Base-by-base conservation (phyloP, 2,329 filamentous ascomycete genomes). In the Aspergillus sp. region DNA sequence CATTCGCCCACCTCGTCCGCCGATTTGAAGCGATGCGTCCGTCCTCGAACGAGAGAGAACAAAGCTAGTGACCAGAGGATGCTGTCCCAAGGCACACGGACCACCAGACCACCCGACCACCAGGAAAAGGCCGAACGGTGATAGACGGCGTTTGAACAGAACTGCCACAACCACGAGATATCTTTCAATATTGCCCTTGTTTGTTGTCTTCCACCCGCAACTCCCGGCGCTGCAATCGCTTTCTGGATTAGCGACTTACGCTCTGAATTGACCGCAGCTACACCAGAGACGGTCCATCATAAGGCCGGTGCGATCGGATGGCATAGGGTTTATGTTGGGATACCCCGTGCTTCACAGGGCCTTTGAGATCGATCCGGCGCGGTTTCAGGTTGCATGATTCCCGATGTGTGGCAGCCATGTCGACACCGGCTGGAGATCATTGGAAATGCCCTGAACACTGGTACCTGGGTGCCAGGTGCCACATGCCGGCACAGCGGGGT, bases 381-480 rank as follows among this genome's bases (percentile, higher is more conserved):
- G 46, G 24, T 5, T 8, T 26, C 24, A 9, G 24, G 24, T 26
- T 9, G 24, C 24, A 48, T 24, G 46, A 48, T 41, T 40, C n/a
- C 33, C 17, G 14, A 48, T 40, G 2, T 48, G 35, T 48, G 17
- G 46, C 46, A 48, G 46, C 17, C 20, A 40, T 24, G 17, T 40
- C 35, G 33, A 48, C 46, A 48, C 38, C 24, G 3, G 24, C 6
- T 26, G 24, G 8, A 26, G 24, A 26, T 26, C 24, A 8, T 26
- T 9, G 24, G 24, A 9, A 26, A 26, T 26, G 36, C 46, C 46
- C 46, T 48, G 46, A 41, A 48, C 19, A 40, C 46, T 48, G 35
- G 46, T 40, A 42, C 35, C 41, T 16, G 36, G 46, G 16, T 48
- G 46, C 46, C 46, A 35, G 46, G 46, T 48, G 35, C 19, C 33